Evolutionary conservation across 768 basidiomycete genomes (phyloP).

Genomic region (Boletus reticuloceps): DNA sequence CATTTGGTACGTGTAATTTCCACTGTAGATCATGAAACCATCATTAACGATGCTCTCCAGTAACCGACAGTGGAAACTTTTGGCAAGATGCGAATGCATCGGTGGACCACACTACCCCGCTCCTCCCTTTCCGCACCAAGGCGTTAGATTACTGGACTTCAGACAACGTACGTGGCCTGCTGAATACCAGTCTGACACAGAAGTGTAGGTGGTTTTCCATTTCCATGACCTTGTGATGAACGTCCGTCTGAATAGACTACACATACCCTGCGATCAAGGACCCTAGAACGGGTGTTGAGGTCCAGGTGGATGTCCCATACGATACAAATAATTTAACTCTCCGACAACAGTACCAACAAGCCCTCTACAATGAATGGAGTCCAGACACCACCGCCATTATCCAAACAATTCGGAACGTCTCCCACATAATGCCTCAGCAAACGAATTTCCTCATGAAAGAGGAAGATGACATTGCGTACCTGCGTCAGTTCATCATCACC

Average conservation of each 20-base stretch:
- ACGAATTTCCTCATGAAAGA: constrained; percentile 2
- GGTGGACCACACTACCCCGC: not conserved
- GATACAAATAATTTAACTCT: not conserved
- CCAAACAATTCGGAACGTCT: not conserved
- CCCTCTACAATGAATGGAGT: not conserved
- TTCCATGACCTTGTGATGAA: not conserved
- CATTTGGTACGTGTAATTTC: constrained; percentile 10
- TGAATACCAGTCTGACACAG: not conserved
- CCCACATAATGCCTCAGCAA: not conserved
- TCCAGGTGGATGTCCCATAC: constrained; percentile 14
- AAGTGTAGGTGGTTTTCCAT: constrained; percentile 7
- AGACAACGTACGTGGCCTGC: constrained; percentile 1
- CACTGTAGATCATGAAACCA: too few relatives aligned
- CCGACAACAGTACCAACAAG: constrained; percentile 2
- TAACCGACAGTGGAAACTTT: not conserved
- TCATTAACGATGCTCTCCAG: not conserved
- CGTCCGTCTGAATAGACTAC: constrained; percentile 6
- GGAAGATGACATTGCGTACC: not conserved
- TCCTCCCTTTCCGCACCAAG: constrained; percentile 12
- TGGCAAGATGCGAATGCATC: not conserved
- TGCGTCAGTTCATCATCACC: constrained; percentile 6
- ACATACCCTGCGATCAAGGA: constrained; percentile 18
- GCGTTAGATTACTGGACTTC: constrained; percentile 9
- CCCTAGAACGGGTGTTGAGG: not conserved
- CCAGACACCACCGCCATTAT: not conserved